Evolutionary conservation across 805 yeast genomes (phyloP).

Genomic region (Clavispora carvajalis): DNA sequence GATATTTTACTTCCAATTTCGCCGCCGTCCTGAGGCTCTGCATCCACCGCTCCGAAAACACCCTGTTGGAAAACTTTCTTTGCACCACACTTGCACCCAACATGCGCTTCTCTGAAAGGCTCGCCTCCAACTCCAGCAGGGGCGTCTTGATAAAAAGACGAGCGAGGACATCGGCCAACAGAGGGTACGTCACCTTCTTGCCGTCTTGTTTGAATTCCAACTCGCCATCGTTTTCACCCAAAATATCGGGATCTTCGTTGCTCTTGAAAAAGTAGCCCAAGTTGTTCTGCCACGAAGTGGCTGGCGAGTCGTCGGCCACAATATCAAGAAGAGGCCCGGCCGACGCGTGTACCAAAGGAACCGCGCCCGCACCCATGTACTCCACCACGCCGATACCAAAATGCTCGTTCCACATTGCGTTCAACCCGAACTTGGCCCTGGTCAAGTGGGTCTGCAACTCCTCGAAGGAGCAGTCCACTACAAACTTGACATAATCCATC

Average conservation of each 20-base stretch:
- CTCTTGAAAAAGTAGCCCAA: conserved; percentile 81
- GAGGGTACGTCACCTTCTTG: conserved; percentile 29
- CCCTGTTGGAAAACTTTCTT: conserved; percentile 56
- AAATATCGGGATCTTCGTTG: conserved; percentile 65
- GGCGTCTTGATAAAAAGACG: conserved; percentile 35
- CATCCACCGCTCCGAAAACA: conserved; percentile 54
- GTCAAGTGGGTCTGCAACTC: conserved; percentile 51
- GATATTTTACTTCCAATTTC: conserved; percentile 19
- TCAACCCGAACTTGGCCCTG: conserved; percentile 68
- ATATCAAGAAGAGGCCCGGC: conserved; percentile 94
- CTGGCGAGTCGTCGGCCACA: conserved; percentile 33
- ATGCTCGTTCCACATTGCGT: conserved; percentile 99
- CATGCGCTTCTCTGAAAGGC: conserved; percentile 37
- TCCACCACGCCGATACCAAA: conserved; percentile 98
- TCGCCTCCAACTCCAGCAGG: conserved; percentile 21
- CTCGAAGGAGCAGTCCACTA: conserved; percentile 69
- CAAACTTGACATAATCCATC: conserved; percentile 43
- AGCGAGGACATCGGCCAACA: conserved; percentile 46
- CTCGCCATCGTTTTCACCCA: conserved; percentile 8
- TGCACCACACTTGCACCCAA: conserved; percentile 42
- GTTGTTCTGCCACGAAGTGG: conserved; percentile 31
- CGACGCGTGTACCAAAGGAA: conserved; percentile 89
- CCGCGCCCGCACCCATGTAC: conserved; percentile 75
- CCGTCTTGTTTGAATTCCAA: conserved; percentile 5
- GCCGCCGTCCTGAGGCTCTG: conserved; percentile 15